A percentile compares a stretch with the other conserved stretches of the same genome.
Evolutionary conservation across 2,329 filamentous ascomycete species (phyloP).

Genomic region (Fusarium scirpi): DNA sequence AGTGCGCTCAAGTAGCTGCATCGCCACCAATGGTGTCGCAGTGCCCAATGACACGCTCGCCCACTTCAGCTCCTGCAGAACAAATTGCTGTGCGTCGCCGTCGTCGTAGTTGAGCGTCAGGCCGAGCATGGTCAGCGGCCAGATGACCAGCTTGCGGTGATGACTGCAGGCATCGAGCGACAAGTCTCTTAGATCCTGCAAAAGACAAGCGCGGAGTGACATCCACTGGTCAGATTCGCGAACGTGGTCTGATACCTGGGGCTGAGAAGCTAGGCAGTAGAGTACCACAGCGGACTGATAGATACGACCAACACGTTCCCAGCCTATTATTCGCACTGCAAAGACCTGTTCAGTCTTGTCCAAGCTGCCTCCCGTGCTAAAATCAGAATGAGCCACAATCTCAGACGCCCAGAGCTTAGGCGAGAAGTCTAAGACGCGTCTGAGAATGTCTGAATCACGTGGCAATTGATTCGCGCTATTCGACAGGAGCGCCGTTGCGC

Average conservation of each 20-base stretch:
- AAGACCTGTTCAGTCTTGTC: too few species aligned
- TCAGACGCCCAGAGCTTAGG: too few species aligned
- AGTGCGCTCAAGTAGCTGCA: neutral
- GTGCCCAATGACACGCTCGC: neutral
- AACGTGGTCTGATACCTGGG: neutral
- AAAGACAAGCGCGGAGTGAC: neutral
- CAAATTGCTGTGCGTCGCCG: too few species aligned
- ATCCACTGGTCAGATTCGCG: neutral
- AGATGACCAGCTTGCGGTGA: neutral
- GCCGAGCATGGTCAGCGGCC: neutral
- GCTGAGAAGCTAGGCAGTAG: neutral
- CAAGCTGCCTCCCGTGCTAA: too few species aligned
- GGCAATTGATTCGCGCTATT: too few species aligned
- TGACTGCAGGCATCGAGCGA: neutral
- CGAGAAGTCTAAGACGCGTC: too few species aligned
- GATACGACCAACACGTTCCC: neutral
- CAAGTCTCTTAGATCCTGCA: neutral
- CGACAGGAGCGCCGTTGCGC: too few species aligned
- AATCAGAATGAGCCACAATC: too few species aligned
- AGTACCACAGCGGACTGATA: neutral
- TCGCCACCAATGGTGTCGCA: neutral
- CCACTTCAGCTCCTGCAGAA: neutral
- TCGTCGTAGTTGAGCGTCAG: too few species aligned
- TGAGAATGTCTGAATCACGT: too few species aligned
- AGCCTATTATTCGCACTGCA: neutral